Percentiles rank a stretch among this genome's conserved stretches.
Evolutionary conservation across 306 rosid genomes (phyloP).

Genomic region (Trifolium repens): DNA sequence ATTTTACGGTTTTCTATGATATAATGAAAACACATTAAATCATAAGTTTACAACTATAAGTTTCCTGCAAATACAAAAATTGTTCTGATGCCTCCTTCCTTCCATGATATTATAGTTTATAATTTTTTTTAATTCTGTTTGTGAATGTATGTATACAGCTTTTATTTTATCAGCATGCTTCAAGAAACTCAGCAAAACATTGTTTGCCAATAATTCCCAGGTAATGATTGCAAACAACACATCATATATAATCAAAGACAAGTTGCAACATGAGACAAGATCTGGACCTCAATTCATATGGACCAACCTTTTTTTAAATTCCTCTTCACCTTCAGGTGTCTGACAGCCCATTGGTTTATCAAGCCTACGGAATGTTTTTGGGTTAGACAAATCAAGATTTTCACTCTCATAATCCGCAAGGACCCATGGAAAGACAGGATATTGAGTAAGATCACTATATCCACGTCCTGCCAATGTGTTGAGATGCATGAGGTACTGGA

Average conservation of each 20-base stretch:
- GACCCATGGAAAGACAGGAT: slow-evolving; percentile 99
- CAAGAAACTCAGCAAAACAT: slow-evolving; percentile 22
- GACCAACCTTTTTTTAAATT: slow-evolving; percentile 84
- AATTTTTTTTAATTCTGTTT: slow-evolving; percentile 12
- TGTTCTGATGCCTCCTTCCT: slow-evolving; percentile 11
- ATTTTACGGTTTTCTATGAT: slow-evolving; percentile 1
- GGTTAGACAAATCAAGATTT: slow-evolving; percentile 71
- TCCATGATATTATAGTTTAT: slow-evolving; percentile 21
- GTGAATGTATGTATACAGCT: not conserved
- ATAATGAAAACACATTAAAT: slow-evolving; percentile 25
- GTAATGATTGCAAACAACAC: slow-evolving; percentile 25
- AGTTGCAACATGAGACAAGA: slow-evolving; percentile 22
- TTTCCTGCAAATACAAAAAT: slow-evolving; percentile 32
- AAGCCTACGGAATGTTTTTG: slow-evolving; percentile 86
- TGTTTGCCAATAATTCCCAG: slow-evolving; percentile 23
- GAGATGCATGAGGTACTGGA: slow-evolving; percentile 99
- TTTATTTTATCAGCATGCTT: slow-evolving; percentile 12
- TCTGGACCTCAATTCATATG: slow-evolving; percentile 18
- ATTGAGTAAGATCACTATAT: slow-evolving; percentile 98
- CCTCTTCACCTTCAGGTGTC: slow-evolving; percentile 98
- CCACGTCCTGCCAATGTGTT: slow-evolving; percentile 99
- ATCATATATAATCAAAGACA: slow-evolving; percentile 29
- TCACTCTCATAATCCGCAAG: slow-evolving; percentile 96
- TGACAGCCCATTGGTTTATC: slow-evolving; percentile 99
- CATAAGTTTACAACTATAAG: slow-evolving; percentile 3